phyloP scores from a whole-genome alignment of 129 eudicot species.

The Ambrosia trifida region DNA sequence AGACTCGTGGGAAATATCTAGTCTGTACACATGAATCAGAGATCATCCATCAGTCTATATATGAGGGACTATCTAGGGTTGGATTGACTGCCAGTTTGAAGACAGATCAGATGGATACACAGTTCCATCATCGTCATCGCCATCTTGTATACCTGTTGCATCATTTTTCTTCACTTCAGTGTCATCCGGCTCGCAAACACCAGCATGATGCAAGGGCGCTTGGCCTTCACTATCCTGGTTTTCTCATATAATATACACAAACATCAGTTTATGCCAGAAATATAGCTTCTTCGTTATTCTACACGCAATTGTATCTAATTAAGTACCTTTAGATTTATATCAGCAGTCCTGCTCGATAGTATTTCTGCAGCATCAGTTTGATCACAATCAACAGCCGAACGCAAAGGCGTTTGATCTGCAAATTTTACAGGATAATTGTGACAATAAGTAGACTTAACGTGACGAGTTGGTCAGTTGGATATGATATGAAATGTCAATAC shows the following conservation, averaged over 20 bases:
- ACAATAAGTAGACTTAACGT: neutral
- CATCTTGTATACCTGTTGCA: conserved; percentile 46
- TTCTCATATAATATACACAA: neutral
- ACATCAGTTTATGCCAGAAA: conserved; percentile 12
- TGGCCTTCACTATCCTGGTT: conserved; percentile 72
- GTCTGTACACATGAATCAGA: conserved; percentile 23
- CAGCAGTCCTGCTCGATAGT: conserved; percentile 60
- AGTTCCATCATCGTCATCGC: conserved; percentile 26
- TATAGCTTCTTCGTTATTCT: conserved; percentile 7
- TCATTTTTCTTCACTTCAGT: conserved; percentile 61
- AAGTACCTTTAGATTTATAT: conserved; percentile 68
- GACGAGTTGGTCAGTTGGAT: neutral
- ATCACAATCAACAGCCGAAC: conserved; percentile 88
- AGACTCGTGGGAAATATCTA: conserved; percentile 9
- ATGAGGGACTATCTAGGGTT: conserved; percentile 17
- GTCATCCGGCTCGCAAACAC: conserved; percentile 57
- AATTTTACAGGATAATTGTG: conserved; percentile 8
- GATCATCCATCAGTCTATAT: conserved; percentile 4
- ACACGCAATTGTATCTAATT: neutral
- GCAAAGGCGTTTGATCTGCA: conserved; percentile 82
- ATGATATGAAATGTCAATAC: conserved; percentile 27
- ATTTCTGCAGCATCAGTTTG: conserved; percentile 53
- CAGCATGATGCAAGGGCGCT: conserved; percentile 71
- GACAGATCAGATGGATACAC: conserved; percentile 51
- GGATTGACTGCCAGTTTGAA: conserved; percentile 64